Base-by-base conservation (phyloP, 73 alveolate species). In the Symbiodinium pilosum region DNA sequence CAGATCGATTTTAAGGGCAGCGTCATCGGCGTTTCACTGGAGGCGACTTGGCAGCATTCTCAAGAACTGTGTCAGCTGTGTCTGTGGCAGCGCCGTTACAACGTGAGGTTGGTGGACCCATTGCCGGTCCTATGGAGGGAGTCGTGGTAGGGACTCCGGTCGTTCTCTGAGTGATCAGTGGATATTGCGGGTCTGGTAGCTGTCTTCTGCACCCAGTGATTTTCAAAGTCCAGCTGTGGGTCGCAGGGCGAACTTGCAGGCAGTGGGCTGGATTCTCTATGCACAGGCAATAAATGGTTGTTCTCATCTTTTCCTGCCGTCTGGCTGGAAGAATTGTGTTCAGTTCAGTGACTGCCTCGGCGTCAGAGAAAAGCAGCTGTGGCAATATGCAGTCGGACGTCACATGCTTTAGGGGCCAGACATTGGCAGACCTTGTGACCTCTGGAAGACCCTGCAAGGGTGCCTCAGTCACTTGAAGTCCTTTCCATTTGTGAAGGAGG, bases 1-100 rank as follows among this genome's bases (percentile, higher is more conserved):
- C 97, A 91, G 77, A 91, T 91, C n/a, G 97, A 91, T 54, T 91
- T 69, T 88, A 91, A 91, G 41, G 97, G 97, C 43, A 91, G 89
- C 81, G 75, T 91, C 43, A 91, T 91, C 88, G 54, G 54, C 43
- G 44, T 91, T 39, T 41, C 97, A 75, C 16, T 91, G 39, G 97
- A 91, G 12, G 81, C 43, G 40, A 24, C 88, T 64, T 8, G 77
- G 84, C 34, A 39, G 54, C 18, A n/a, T n/a, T n/a, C n/a, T n/a
- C n/a, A n/a, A n/a, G n/a, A n/a, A n/a, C n/a, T n/a, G n/a, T n/a
- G n/a, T n/a, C n/a, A n/a, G n/a, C n/a, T n/a, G n/a, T n/a, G n/a
- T n/a, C n/a, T n/a, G n/a, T n/a, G n/a, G n/a, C n/a, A n/a, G n/a
- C n/a, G n/a, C n/a, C n/a, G n/a, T n/a, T n/a, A n/a, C n/a, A n/a